Evolutionary conservation across 768 basidiomycete genomes (phyloP).

Genomic region (Crepidotus variabilis): DNA sequence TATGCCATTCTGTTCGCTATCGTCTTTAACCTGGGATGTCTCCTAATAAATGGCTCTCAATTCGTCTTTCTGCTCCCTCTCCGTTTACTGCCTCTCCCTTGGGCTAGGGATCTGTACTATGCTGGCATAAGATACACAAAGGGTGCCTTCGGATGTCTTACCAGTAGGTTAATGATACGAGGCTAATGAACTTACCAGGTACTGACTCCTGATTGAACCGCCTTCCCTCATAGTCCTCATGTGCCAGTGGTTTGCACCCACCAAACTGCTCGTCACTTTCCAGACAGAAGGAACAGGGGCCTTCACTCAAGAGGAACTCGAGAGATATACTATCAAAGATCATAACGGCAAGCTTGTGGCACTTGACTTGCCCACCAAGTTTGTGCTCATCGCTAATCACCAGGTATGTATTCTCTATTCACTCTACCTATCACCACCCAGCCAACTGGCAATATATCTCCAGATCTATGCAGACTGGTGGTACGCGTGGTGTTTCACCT

Average conservation of each 20-base stretch:
- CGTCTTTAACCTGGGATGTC: slow-evolving; percentile 58
- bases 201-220: background rate
- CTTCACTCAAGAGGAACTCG: slow-evolving; percentile 57
- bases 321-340: slow-evolving; percentile 53
- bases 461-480: slow-evolving; percentile 84
- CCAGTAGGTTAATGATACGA: slow-evolving; percentile 48
- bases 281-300: slow-evolving; percentile 65
- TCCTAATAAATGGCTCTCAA: slow-evolving; percentile 73
- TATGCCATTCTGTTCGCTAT: slow-evolving; percentile 49
- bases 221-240: slow-evolving; percentile 53
- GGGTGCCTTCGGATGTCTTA: slow-evolving; percentile 71
- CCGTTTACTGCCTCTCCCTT: slow-evolving; percentile 55
- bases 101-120: slow-evolving; percentile 55
- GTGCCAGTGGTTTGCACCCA: slow-evolving; percentile 81
- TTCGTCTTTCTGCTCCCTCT: slow-evolving; percentile 69
- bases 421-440: background rate
- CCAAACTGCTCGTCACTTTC: slow-evolving; percentile 66
- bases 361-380: slow-evolving; percentile 72
- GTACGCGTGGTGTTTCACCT: slow-evolving; percentile 84
- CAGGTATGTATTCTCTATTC: slow-evolving; percentile 49
- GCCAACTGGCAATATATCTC: slow-evolving; percentile 3
- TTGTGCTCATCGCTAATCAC: slow-evolving; percentile 89
- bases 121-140: slow-evolving; percentile 78
- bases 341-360: slow-evolving; percentile 49
- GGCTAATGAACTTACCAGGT: background rate